These are phyloP conservation scores for Aspergillus terreus DNA, from an alignment of 2,329 filamentous ascomycete species.

Conservation along the genomic window DNA sequence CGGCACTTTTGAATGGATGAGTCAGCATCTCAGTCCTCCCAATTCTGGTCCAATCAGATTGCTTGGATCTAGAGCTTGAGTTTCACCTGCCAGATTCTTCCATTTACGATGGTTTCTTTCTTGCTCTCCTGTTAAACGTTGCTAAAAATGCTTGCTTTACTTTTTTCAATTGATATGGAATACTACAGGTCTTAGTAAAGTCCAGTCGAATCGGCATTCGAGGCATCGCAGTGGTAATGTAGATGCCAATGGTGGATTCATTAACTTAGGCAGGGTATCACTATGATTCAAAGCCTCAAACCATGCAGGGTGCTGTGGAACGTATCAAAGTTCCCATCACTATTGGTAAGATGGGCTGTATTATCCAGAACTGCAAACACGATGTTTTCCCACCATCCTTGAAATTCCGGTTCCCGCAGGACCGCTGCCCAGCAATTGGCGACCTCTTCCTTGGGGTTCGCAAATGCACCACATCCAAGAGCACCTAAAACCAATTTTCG, in stretches of 20 bases:
- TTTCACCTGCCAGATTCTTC: too few relatives aligned
- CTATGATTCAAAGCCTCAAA: slow-evolving; percentile 21
- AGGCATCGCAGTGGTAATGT: too few relatives aligned
- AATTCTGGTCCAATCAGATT: background rate
- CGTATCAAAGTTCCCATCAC: slow-evolving; percentile 29
- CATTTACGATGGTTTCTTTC: too few relatives aligned
- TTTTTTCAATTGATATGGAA: too few relatives aligned
- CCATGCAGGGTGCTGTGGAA: slow-evolving; percentile 29
- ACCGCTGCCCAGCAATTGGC: slow-evolving; percentile 61
- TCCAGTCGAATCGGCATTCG: too few relatives aligned
- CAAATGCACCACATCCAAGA: slow-evolving; percentile 65
- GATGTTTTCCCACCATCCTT: slow-evolving; percentile 61
- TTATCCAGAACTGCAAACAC: slow-evolving; percentile 59
- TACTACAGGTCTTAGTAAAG: too few relatives aligned
- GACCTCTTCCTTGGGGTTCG: slow-evolving; percentile 60
- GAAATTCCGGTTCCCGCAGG: slow-evolving; percentile 58
- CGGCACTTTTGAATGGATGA: background rate
- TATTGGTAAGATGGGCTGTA: slow-evolving; percentile 9
- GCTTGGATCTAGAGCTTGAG: background rate
- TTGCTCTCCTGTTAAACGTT: too few relatives aligned
- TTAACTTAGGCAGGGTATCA: too few relatives aligned
- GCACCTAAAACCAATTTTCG: slow-evolving; percentile 63
- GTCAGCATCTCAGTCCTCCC: background rate
- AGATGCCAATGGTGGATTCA: too few relatives aligned
- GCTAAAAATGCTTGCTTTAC: too few relatives aligned